A percentile compares a stretch with the other conserved stretches of the same genome.
Conservation (phyloP, 352 stramenopile species). For the Phytophthora europaea region DNA sequence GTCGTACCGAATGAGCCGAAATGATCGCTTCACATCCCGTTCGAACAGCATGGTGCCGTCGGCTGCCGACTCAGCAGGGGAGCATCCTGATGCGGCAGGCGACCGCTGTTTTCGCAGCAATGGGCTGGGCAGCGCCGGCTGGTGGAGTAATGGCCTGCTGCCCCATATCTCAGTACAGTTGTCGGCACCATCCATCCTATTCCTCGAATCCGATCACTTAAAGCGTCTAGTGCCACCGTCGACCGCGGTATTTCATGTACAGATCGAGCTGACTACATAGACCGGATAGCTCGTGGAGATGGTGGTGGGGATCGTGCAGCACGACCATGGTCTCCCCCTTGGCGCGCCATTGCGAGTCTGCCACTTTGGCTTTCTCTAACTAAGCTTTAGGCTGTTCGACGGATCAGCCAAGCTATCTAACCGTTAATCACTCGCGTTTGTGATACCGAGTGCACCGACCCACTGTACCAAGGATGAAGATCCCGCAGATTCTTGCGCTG, state of each 20-base stretch:
- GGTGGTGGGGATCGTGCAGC: slow-evolving; percentile 31
- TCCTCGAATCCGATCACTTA: background rate
- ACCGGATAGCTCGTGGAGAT: slow-evolving; percentile 26
- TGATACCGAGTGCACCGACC: slow-evolving; percentile 7
- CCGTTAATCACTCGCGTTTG: slow-evolving; percentile 8
- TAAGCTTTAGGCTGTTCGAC: slow-evolving; percentile 14
- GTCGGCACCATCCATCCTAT: background rate
- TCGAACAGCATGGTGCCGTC: slow-evolving; percentile 30
- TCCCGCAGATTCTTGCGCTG: slow-evolving; percentile 26
- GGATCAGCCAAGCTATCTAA: background rate
- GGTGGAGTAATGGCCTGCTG: slow-evolving; percentile 13
- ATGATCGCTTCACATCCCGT: slow-evolving; percentile 38
- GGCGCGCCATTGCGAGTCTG: slow-evolving; percentile 32
- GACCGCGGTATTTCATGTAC: slow-evolving; percentile 5
- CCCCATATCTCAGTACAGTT: slow-evolving; percentile 11
- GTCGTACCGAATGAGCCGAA: slow-evolving; percentile 28
- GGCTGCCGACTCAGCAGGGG: no score
- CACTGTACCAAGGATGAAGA: slow-evolving; percentile 21
- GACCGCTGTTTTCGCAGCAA: slow-evolving; percentile 34
- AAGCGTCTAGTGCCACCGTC: slow-evolving; percentile 9
- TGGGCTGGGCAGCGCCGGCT: slow-evolving; percentile 9
- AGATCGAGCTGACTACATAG: slow-evolving; percentile 16
- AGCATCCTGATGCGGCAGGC: background rate
- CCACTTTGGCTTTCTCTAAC: slow-evolving; percentile 35
- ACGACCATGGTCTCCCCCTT: slow-evolving; percentile 6